phyloP scores from a whole-genome alignment of 345 rosid species.

The Sonneratia alba region DNA sequence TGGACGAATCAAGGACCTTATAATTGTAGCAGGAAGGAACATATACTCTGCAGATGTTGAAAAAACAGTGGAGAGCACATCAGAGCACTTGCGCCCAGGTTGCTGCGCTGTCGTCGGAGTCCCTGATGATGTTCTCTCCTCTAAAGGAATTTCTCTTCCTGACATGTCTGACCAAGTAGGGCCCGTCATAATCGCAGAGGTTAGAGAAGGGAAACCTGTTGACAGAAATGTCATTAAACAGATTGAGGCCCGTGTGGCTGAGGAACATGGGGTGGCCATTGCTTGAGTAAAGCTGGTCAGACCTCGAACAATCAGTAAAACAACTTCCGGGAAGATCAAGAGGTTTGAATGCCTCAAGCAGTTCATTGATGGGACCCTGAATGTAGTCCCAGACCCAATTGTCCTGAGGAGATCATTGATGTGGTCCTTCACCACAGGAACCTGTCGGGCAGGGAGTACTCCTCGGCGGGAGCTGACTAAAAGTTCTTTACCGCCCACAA shows the following conservation, averaged over 20 bases:
- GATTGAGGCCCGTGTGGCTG: constrained; percentile 36
- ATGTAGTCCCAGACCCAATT: constrained; percentile 30
- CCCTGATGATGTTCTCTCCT: constrained; percentile 49
- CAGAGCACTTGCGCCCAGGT: constrained; percentile 51
- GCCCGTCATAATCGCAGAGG: constrained; percentile 60
- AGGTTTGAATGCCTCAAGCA: constrained; percentile 64
- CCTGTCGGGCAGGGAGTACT: constrained; percentile 37
- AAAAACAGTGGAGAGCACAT: constrained; percentile 54
- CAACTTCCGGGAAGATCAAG: constrained; percentile 69
- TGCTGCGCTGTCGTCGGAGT: constrained; percentile 65
- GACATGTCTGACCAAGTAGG: constrained; percentile 55
- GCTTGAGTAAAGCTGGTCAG: constrained; percentile 49
- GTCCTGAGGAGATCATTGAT: constrained; percentile 21
- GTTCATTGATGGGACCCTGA: constrained; percentile 45
- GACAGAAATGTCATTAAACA: constrained; percentile 29
- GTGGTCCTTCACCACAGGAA: constrained; percentile 46
- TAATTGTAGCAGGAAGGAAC: constrained; percentile 62
- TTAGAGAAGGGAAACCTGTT: constrained; percentile 43
- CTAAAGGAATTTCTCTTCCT: constrained; percentile 45
- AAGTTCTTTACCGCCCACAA: constrained; percentile 14
- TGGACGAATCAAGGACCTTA: constrained; percentile 68
- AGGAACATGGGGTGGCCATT: constrained; percentile 55
- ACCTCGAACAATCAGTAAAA: constrained; percentile 57
- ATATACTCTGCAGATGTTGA: constrained; percentile 64
- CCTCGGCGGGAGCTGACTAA: constrained; percentile 25